Base-by-base conservation (phyloP, 139 green algal species). In the Tetradesmus obliquus region DNA sequence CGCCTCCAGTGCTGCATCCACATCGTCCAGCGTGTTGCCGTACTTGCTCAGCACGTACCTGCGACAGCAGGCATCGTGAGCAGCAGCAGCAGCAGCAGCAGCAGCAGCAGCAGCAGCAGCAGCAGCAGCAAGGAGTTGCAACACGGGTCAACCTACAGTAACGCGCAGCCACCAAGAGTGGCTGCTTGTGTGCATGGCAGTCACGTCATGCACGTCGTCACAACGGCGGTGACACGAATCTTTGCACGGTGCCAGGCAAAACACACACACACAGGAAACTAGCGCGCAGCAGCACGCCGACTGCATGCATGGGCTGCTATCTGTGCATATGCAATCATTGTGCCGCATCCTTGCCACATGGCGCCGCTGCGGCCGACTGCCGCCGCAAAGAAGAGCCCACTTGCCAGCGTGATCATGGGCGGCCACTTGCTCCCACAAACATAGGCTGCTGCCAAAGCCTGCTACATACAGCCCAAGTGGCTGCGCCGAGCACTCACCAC, bases 31-130 rank as follows among this genome's bases (percentile, higher is more conserved):
- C 72, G 10, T 92, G 5, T 60, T 92, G 62, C 89, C 89, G 72
- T 89, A 92, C 81, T 92, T 92, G 22, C 57, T 84, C 1, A 92
- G 82, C 82, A 92, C 89, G 45, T 79, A 92, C 84, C 84, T 88
- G 22, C 55, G 15, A 7, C n/a, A 53, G 74, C n/a, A n/a, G n/a
- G n/a, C n/a, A n/a, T n/a, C n/a, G n/a, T n/a, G n/a, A 81, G 72
- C 72, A 81, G 72, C n/a, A 55, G n/a, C 76, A 76, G n/a, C 76
- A 82, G 19, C 72, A 81, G 12, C 10, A 81, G 72, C 72, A 13
- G 60, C 60, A 72, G 60, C 60, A 72, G 60, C 32, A 72, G 60
- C 60, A 13, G 60, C 32, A 45, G 32, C 32, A 45, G 32, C 32
- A 45, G 32, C 32, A 45, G 32, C 32, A 45, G 32, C 32, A 45